These are phyloP conservation scores for Pezicula neosporulosa DNA, from an alignment of 2,329 filamentous ascomycete genomes.

Conservation along the genomic window DNA sequence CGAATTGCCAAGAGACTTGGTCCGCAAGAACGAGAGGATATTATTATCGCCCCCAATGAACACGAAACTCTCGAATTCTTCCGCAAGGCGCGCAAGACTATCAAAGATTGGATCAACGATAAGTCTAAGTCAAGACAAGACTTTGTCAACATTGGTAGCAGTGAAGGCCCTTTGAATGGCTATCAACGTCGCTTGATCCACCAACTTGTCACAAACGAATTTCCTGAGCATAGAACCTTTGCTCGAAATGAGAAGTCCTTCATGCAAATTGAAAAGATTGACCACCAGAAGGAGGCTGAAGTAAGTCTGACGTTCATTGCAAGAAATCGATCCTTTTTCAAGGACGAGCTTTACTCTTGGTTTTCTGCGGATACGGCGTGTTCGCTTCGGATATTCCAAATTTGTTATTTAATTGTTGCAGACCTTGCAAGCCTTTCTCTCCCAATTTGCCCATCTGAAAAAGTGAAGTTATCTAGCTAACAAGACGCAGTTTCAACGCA, in stretches of 20 bases:
- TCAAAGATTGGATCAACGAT: constrained; percentile 20
- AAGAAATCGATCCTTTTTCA: not conserved
- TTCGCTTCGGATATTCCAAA: not conserved
- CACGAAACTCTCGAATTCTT: constrained; percentile 20
- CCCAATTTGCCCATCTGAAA: not conserved
- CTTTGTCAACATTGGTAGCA: constrained; percentile 42
- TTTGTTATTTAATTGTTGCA: not conserved
- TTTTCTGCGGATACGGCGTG: not conserved
- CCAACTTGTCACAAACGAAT: constrained; percentile 63
- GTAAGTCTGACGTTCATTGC: constrained; percentile 9
- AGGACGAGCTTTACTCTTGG: not conserved
- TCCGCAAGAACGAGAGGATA: constrained; percentile 3
- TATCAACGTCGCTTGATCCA: constrained; percentile 65
- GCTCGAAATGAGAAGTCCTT: constrained; percentile 20
- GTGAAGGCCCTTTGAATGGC: constrained; percentile 40
- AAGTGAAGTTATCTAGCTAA: not conserved
- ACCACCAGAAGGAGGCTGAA: constrained; percentile 19
- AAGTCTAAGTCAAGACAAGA: constrained; percentile 17
- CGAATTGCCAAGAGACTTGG: constrained; percentile 17
- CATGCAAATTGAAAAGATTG: constrained; percentile 26
- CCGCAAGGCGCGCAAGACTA: constrained; percentile 17
- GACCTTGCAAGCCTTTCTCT: not conserved
- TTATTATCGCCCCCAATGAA: constrained; percentile 20
- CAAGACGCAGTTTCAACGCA: constrained; percentile 10
- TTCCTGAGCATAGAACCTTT: constrained; percentile 29